Evolutionary conservation across 2,329 filamentous ascomycete species (phyloP), one percentile per base, ranked within the genome.

Genomic region (Biscogniauxia sp.): DNA sequence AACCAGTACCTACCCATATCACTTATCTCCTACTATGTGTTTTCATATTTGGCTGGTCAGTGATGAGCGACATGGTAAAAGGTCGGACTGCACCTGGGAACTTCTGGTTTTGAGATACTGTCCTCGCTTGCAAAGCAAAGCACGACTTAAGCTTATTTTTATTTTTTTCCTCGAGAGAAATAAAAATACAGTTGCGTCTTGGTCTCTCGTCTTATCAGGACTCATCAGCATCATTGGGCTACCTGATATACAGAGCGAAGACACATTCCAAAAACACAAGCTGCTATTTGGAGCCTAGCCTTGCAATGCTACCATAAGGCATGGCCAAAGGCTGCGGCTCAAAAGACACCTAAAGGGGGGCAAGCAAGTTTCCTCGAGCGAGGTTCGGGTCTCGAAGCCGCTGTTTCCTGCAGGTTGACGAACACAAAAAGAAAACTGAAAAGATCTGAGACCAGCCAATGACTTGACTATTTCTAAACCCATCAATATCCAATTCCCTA

Each of bases 381-480:
- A 71, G 70, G 68, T 69, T 59, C 63, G 62, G 64, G 55, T 67
- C 69, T 75, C 71, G 74, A 79, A 84, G 75, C 83, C 82, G 82
- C 73, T 77, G 81, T 69, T 73, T 78, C 78, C 73, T 72, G 74
- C 72, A 76, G 78, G 64, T 74, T 84, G 80, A 84, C 74, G 82
- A 78, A 74, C 70, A 75, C 71, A 70, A 70, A 69, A 75, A 75
- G 72, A 82, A 70, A 84, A 89, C 86, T 90, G 86, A 89, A 90
- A 90, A 91, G 87, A 90, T 83, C 88, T 90, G 88, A 91, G 81
- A 80, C 80, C 71, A 61, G 68, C 68, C 61, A 59, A 65, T 55
- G 56, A 56, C 62, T 66, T 59, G 51, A 28, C 20, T 37, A 41
- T 25, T 55, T 57, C 49, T 37, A 20, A 57, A 45, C 4, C 3